These are phyloP conservation scores for Funneliformis geosporum DNA, from an alignment of 192 early-diverging fungal species.

Conservation along the genomic window DNA sequence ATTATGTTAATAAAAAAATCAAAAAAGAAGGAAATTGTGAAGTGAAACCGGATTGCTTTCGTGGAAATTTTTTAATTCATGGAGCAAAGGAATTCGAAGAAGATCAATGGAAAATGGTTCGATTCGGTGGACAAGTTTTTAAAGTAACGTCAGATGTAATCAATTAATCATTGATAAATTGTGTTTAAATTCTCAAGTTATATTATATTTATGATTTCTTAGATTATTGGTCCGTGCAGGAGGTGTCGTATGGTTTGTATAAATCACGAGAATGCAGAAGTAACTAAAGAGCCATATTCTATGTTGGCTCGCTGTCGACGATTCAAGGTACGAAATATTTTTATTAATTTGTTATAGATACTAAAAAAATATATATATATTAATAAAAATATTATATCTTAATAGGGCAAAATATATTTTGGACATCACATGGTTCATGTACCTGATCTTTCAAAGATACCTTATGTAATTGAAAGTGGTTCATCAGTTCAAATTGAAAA, in stretches of 20 bases:
- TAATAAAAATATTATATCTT: neutral
- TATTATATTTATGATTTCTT: neutral
- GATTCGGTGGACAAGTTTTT: constrained; percentile 51
- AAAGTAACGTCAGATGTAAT: constrained; percentile 40
- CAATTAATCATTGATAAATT: neutral
- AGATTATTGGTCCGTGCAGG: constrained; percentile 60
- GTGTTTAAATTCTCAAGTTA: neutral
- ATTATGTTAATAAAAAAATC: constrained; percentile 57
- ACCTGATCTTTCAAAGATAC: constrained; percentile 42
- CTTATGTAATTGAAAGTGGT: constrained; percentile 38
- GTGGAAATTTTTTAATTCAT: constrained; percentile 70
- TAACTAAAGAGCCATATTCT: constrained; percentile 64
- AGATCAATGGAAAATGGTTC: constrained; percentile 58
- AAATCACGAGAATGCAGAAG: constrained; percentile 61
- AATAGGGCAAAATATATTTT: constrained; percentile 50
- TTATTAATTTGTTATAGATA: neutral
- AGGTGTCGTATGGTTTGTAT: constrained; percentile 80
- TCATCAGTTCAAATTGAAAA: neutral
- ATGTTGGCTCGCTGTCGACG: constrained; percentile 53
- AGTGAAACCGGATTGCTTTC: constrained; percentile 53
- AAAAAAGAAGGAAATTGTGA: constrained; percentile 24
- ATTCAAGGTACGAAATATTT: constrained; percentile 38
- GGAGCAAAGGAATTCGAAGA: constrained; percentile 62
- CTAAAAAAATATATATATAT: neutral
- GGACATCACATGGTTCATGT: constrained; percentile 54